A percentile compares a stretch with the other conserved stretches of the same genome.
Conservation (phyloP, 2,329 filamentous ascomycete genomes). For the Botrytis fragariae region DNA sequence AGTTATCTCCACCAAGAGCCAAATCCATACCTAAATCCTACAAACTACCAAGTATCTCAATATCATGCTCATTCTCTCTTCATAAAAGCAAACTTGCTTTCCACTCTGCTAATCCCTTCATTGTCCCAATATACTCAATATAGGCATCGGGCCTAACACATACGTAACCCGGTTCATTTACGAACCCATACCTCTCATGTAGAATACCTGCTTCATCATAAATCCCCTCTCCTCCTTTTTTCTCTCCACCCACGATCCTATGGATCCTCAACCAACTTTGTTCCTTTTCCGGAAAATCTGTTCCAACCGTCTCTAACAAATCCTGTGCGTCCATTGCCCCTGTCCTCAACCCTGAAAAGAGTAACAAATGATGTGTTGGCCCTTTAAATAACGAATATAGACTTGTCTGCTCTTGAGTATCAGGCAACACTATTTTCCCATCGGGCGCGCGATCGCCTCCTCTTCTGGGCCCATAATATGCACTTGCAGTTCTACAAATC, state of each 20-base stretch:
- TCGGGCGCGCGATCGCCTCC: slow-evolving; percentile 50
- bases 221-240: slow-evolving; percentile 3
- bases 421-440: slow-evolving; percentile 32
- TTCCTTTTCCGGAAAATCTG: slow-evolving; percentile 16
- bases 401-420: slow-evolving; percentile 22
- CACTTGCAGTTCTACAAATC: slow-evolving; percentile 39
- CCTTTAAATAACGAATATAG: slow-evolving; percentile 36
- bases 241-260: slow-evolving; percentile 7
- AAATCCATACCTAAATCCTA: neutral
- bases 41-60: neutral
- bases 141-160: slow-evolving; percentile 31
- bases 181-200: slow-evolving; percentile 28
- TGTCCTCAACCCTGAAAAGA: slow-evolving; percentile 37
- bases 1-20: neutral
- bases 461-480: slow-evolving; percentile 40
- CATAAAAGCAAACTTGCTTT: slow-evolving; percentile 17
- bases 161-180: slow-evolving; percentile 25
- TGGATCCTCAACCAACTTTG: slow-evolving; percentile 15
- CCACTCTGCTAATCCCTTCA: slow-evolving; percentile 26
- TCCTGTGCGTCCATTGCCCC: slow-evolving; percentile 23
- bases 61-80: neutral
- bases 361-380: slow-evolving; percentile 36
- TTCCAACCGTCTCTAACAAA: slow-evolving; percentile 22
- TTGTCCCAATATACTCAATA: slow-evolving; percentile 30
- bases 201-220: slow-evolving; percentile 32